Conservation (phyloP, 169 alveolate species). For the Plasmodium malariae region DNA sequence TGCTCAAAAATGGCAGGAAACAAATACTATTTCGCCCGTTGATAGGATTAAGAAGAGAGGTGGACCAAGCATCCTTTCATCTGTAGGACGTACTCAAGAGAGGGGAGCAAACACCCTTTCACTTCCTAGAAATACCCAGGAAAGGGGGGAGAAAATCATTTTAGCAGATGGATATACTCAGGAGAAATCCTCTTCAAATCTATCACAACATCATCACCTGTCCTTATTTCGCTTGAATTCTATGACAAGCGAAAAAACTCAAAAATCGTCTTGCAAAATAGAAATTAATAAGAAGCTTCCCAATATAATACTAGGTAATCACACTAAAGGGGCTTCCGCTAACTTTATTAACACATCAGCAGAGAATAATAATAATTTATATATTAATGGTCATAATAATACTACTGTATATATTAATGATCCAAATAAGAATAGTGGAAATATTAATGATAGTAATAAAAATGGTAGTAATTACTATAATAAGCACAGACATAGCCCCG, state of each 20-base stretch:
- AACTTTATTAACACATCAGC: too few relatives aligned
- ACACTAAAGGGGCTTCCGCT: not conserved
- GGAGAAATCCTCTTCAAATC: not conserved
- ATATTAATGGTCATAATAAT: too few relatives aligned
- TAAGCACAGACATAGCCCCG: not conserved
- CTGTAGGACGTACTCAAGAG: not conserved
- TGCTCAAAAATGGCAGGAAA: not conserved
- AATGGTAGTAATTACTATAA: not conserved
- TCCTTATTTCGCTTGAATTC: constrained; percentile 53
- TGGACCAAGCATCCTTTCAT: not conserved
- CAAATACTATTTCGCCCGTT: not conserved
- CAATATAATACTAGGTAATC: not conserved
- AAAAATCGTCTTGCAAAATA: constrained; percentile 15
- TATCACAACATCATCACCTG: constrained; percentile 21
- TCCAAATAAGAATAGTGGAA: not conserved
- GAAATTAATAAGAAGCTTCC: constrained; percentile 14
- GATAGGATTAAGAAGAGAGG: not conserved
- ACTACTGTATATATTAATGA: not conserved
- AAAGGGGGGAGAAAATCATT: not conserved
- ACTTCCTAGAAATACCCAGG: not conserved
- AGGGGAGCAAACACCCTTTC: not conserved
- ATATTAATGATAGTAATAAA: not conserved
- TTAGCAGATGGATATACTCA: not conserved
- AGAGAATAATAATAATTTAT: too few relatives aligned
- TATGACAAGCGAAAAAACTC: not conserved